A percentile compares a stretch with the other conserved stretches of the same genome.
Conservation (phyloP, 1,139 yeast species). For the Taphrina pruni region DNA sequence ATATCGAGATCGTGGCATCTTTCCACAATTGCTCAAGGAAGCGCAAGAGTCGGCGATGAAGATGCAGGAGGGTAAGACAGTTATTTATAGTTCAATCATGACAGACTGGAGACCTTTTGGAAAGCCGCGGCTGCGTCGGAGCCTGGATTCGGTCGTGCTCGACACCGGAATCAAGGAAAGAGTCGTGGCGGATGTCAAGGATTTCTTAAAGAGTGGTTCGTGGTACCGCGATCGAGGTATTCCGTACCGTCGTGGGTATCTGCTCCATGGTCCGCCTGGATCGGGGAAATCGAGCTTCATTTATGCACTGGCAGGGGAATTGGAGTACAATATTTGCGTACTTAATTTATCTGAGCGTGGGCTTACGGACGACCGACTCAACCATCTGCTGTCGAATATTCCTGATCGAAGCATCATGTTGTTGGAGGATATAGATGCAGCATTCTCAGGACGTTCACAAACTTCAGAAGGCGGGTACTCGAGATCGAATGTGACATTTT, state of each 20-base stretch:
- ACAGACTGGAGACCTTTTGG: constrained; percentile 99
- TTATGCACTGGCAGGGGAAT: constrained; percentile 94
- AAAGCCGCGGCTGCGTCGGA: constrained; percentile 86
- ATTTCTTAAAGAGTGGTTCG: constrained; percentile 75
- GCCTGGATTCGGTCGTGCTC: constrained; percentile 81
- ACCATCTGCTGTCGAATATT: constrained; percentile 93
- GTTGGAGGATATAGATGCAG: constrained; percentile 94
- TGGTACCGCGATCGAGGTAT: constrained; percentile 98
- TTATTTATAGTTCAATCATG: constrained; percentile 91
- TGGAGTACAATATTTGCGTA: constrained; percentile 93
- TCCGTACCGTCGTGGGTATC: constrained; percentile 93
- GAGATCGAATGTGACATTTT: constrained; percentile 78
- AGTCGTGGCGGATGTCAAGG: constrained; percentile 73
- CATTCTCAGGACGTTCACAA: constrained; percentile 83
- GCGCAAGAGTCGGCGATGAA: constrained; percentile 84
- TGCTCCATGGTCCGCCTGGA: constrained; percentile 97
- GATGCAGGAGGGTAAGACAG: constrained; percentile 91
- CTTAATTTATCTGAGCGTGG: constrained; percentile 88
- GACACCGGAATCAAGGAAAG: constrained; percentile 73
- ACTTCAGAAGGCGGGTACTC: constrained; percentile 58
- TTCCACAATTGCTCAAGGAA: constrained; percentile 75
- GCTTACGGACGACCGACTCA: constrained; percentile 89
- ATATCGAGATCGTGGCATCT: constrained; percentile 76
- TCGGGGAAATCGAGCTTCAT: constrained; percentile 95
- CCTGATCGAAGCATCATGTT: constrained; percentile 86